phyloP scores from a whole-genome alignment of 352 stramenopile genomes.

The Halophytophthora polymorphica region DNA sequence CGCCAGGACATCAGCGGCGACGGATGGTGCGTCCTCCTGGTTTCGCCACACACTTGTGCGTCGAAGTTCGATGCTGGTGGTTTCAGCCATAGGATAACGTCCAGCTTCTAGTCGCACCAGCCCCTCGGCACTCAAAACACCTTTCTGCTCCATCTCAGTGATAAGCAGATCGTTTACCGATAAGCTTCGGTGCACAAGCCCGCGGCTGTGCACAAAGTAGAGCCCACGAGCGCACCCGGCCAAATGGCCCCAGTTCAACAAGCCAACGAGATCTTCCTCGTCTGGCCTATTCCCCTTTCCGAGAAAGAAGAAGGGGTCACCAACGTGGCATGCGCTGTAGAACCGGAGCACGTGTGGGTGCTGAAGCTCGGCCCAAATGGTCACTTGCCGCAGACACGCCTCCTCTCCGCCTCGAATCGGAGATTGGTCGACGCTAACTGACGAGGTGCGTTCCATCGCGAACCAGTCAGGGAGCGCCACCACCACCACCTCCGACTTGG shows the following conservation, averaged over 20 bases:
- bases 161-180: conserved; percentile 15
- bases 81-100: too few relatives aligned
- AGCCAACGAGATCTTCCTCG: conserved; percentile 6
- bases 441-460: too few relatives aligned
- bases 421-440: too few relatives aligned
- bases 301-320: conserved; percentile 21
- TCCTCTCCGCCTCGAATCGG: too few relatives aligned
- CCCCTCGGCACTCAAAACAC: conserved; percentile 18
- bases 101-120: conserved; percentile 20
- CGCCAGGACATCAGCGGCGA: too few relatives aligned
- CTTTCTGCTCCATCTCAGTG: conserved; percentile 11
- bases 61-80: too few relatives aligned
- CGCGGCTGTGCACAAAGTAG: conserved; percentile 26
- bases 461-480: conserved; percentile 19
- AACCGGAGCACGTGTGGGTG: conserved; percentile 27
- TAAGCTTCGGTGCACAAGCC: conserved; percentile 26
- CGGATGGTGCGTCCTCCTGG: too few relatives aligned
- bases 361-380: conserved; percentile 22
- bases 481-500: conserved; percentile 17
- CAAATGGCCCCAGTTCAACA: conserved; percentile 21
- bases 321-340: conserved; percentile 22
- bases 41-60: too few relatives aligned
- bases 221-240: conserved; percentile 22
- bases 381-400: conserved; percentile 20
- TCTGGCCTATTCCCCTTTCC: conserved; percentile 18